Evolutionary conservation across 2,329 filamentous ascomycete species (phyloP).

Genomic region (Penicillium rolfsii): DNA sequence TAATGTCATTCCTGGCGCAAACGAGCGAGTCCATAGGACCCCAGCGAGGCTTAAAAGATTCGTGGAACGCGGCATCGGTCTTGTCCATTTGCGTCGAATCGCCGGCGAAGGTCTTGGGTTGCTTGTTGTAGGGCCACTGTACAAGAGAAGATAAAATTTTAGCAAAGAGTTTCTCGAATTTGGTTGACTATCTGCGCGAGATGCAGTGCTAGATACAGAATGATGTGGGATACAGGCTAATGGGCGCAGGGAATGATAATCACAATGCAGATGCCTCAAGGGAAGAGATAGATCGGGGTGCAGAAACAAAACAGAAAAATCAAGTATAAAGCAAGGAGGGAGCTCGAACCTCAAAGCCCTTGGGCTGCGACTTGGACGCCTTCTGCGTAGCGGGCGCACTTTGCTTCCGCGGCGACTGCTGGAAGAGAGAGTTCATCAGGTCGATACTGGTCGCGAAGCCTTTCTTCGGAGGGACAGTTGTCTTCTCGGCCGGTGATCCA

Average conservation of each 20-base stretch:
- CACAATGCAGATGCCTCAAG: neutral
- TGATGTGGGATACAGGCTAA: slow-evolving; percentile 12
- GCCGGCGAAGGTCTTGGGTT: slow-evolving; percentile 68
- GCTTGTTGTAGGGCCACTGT: slow-evolving; percentile 87
- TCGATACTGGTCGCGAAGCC: slow-evolving; percentile 89
- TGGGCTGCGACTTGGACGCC: slow-evolving; percentile 59
- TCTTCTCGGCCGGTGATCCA: slow-evolving; percentile 36
- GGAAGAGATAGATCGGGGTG: slow-evolving; percentile 36
- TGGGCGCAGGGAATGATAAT: neutral
- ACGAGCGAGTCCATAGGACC: slow-evolving; percentile 73
- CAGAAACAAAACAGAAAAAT: slow-evolving; percentile 25
- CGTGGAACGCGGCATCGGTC: slow-evolving; percentile 69
- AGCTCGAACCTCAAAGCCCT: slow-evolving; percentile 86
- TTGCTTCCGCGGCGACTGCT: slow-evolving; percentile 62
- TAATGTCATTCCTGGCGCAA: slow-evolving; percentile 56
- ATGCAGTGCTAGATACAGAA: slow-evolving; percentile 27
- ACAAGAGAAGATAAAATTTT: slow-evolving; percentile 39
- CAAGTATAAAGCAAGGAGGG: slow-evolving; percentile 36
- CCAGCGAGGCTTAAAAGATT: slow-evolving; percentile 78
- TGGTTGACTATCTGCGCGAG: slow-evolving; percentile 34
- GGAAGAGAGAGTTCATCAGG: slow-evolving; percentile 92
- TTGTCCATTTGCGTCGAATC: slow-evolving; percentile 65
- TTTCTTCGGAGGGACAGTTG: slow-evolving; percentile 47
- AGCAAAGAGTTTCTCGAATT: slow-evolving; percentile 47
- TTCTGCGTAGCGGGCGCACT: slow-evolving; percentile 55